Evolutionary conservation across 225 moss, liverwort and hornwort species (phyloP).

Genomic region (Takakia lepidozioides): DNA sequence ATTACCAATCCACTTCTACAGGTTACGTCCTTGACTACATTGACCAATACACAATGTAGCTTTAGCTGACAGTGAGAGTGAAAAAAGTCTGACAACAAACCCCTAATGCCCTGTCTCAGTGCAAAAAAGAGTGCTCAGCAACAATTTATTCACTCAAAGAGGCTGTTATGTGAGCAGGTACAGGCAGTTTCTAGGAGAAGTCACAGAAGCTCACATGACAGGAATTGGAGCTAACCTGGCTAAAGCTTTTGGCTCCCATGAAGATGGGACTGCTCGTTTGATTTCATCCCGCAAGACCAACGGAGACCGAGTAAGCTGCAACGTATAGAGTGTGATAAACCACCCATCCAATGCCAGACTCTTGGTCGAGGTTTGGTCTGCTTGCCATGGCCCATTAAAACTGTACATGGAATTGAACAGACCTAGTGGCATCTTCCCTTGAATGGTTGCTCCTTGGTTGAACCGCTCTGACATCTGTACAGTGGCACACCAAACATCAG

Average conservation of each 20-base stretch:
- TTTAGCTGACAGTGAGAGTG: not conserved
- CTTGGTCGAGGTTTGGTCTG: slow-evolving; percentile 66
- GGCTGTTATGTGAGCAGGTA: no score
- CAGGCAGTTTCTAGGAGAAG: no score
- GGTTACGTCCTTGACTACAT: no score
- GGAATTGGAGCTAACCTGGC: no score
- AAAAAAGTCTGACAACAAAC: not conserved
- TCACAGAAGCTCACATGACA: no score
- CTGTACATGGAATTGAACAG: slow-evolving; percentile 81
- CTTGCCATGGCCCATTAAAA: slow-evolving; percentile 80
- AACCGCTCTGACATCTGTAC: slow-evolving; percentile 72
- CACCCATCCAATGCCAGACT: slow-evolving; percentile 77
- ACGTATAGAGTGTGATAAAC: slow-evolving; percentile 73
- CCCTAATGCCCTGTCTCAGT: no score
- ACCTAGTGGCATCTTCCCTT: slow-evolving; percentile 77
- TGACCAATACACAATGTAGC: not conserved
- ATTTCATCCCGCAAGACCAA: slow-evolving; percentile 63
- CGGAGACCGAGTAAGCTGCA: slow-evolving; percentile 71
- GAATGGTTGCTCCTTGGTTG: slow-evolving; percentile 60
- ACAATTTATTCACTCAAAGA: no score
- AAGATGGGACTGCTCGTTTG: slow-evolving; percentile 61
- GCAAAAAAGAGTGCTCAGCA: no score
- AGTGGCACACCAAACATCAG: no score
- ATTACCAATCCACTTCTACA: no score
- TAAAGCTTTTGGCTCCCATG: slow-evolving; percentile 74